These are phyloP conservation scores for Suillus variegatus DNA, from an alignment of 768 basidiomycete genomes.

Conservation along the genomic window DNA sequence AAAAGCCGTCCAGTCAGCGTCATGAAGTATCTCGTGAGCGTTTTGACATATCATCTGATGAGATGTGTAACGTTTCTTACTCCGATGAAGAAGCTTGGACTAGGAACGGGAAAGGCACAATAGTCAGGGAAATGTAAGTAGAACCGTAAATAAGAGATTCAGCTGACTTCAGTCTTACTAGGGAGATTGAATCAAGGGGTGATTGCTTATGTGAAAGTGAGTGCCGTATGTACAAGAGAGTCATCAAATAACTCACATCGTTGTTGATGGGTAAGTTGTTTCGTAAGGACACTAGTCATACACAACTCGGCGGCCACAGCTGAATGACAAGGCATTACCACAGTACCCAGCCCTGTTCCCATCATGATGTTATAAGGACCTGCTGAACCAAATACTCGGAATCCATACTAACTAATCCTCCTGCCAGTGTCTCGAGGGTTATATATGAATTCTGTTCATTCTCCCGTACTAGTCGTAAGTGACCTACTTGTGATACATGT, in stretches of 20 bases:
- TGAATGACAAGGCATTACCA: not conserved
- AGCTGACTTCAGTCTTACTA: no score
- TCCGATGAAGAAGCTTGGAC: no score
- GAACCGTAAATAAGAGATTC: no score
- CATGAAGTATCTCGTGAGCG: constrained; percentile 18
- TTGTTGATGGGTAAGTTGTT: no score
- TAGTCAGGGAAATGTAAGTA: no score
- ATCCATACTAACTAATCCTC: not conserved
- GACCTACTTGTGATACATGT: not conserved
- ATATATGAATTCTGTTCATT: not conserved
- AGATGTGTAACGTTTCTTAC: no score
- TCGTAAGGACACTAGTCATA: no score
- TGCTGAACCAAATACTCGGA: not conserved
- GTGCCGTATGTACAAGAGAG: not conserved
- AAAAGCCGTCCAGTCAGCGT: not conserved
- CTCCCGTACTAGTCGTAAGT: constrained; percentile 8
- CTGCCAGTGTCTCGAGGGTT: not conserved
- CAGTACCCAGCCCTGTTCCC: not conserved
- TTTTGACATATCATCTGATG: constrained; percentile 13
- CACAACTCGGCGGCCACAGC: no score
- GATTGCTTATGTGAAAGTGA: no score
- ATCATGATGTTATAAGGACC: not conserved
- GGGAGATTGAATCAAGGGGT: no score
- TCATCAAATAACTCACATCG: no score
- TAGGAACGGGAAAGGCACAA: no score